phyloP scores from a whole-genome alignment of 108 stramenopile genomes.

The Craspedostauros australis region DNA sequence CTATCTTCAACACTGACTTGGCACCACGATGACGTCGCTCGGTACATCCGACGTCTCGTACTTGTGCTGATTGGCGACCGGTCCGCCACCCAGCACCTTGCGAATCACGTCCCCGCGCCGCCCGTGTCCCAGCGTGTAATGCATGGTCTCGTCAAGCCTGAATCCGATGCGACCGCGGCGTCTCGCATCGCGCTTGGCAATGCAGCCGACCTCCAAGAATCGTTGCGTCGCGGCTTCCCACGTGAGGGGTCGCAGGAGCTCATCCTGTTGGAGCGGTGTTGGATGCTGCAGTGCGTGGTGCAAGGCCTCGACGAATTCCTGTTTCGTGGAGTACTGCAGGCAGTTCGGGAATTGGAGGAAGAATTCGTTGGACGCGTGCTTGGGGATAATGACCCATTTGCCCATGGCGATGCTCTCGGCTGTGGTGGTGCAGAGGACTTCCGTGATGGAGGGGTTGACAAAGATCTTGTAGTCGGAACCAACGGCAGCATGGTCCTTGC shows the following conservation, averaged over 20 bases:
- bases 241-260: conserved; percentile 31
- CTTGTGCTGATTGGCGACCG: conserved; percentile 15
- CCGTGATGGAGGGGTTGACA: conserved; percentile 68
- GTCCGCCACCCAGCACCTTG: conserved; percentile 29
- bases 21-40: no score
- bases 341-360: conserved; percentile 74
- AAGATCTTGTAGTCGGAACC: conserved; percentile 55
- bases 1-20: no score
- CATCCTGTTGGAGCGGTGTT: conserved; percentile 28
- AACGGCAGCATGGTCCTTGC: conserved; percentile 48
- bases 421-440: conserved; percentile 83
- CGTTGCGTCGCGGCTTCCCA: conserved; percentile 77
- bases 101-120: conserved; percentile 27
- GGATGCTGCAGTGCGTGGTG: conserved; percentile 50
- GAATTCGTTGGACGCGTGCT: conserved; percentile 70
- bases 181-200: conserved; percentile 45
- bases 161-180: conserved; percentile 39
- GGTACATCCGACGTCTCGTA: conserved; percentile 1
- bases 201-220: conserved; percentile 40
- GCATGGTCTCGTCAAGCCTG: conserved; percentile 16
- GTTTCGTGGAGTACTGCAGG: conserved; percentile 40
- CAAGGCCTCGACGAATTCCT: conserved; percentile 46
- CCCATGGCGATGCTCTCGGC: conserved; percentile 86
- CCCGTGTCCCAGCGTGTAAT: conserved; percentile 27
- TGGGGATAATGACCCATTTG: conserved; percentile 70